phyloP scores from a whole-genome alignment of 2,329 filamentous ascomycete species.

The Gremmenia infestans region DNA sequence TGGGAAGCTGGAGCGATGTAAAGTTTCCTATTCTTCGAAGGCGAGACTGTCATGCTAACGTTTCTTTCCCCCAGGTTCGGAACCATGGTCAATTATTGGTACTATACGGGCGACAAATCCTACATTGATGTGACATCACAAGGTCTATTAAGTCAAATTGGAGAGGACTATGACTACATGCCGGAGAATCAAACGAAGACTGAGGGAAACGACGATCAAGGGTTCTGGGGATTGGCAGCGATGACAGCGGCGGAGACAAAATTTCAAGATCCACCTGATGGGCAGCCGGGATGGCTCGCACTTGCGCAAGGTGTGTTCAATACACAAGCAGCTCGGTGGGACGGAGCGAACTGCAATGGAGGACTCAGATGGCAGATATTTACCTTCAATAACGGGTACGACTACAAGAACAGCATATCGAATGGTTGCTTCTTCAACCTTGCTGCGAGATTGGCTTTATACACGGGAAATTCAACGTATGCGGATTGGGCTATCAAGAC shows the following conservation, averaged over 20 bases:
- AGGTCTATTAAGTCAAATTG: constrained; percentile 69
- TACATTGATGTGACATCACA: constrained; percentile 61
- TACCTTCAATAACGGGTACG: constrained; percentile 72
- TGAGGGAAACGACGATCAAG: constrained; percentile 65
- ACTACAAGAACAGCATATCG: constrained; percentile 67
- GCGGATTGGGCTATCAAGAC: constrained; percentile 69
- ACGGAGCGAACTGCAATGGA: constrained; percentile 59
- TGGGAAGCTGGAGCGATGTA: constrained; percentile 69
- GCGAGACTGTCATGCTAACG: background rate
- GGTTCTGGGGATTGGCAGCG: constrained; percentile 67
- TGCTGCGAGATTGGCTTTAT: constrained; percentile 63
- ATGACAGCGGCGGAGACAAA: constrained; percentile 66
- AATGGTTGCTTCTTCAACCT: constrained; percentile 58
- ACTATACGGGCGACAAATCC: constrained; percentile 65
- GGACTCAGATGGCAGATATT: constrained; percentile 84
- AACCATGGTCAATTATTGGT: constrained; percentile 77
- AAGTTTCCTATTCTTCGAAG: constrained; percentile 35
- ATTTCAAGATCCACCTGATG: constrained; percentile 49
- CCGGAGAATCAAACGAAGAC: constrained; percentile 61
- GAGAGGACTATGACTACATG: constrained; percentile 69
- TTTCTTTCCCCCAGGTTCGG: constrained; percentile 58
- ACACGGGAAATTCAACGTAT: constrained; percentile 74
- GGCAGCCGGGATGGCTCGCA: constrained; percentile 60
- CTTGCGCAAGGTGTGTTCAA: constrained; percentile 79
- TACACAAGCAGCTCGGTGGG: constrained; percentile 69